Base-by-base conservation (phyloP, 108 stramenopile species). In the Craspedostauros australis region DNA sequence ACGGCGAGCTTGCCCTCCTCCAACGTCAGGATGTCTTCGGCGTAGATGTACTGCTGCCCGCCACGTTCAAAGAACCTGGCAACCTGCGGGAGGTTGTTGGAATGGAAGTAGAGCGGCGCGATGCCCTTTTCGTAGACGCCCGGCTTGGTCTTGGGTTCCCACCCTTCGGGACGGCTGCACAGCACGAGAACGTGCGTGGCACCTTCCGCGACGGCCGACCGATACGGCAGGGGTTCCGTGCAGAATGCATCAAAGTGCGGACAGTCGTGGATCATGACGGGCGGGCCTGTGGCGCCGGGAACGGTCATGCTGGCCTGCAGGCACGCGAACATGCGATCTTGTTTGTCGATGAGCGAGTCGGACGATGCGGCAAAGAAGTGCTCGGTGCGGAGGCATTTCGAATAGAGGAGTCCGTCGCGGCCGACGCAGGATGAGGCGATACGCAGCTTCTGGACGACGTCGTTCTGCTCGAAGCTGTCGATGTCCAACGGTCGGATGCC, bases 11-110 rank as follows among this genome's bases (percentile, higher is more conserved):
- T 66, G 12, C 68, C 88, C 39, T 83, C 65, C 46, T 85, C 72
- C 18, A 83, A 68, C 20, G 77, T 80, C 29, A 90, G 57, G 12
- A 83, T 44, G 50, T 91, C 89, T 64, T 91, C 89, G 3, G 77
- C 62, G 49, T 85, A 91, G 5, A 84, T 45, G 47, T 82, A 91
- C 54, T 83, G 85, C 50, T 91, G 89, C 16, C 89, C 89, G 5
- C 89, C 89, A 16, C 53, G 57, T 46, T 78, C 66, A 51, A 86
- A 91, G 46, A 75, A 91, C 22, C 77, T 45, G 18, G 84, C 80
- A 2, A 83, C 83, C 14, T 77, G 52, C 19, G 46, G 54, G 7
- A 66, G 71, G 8, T 73, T 73, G 55, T 84, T 68, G 0, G 80
- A 80, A 12, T 69, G 29, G 57, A 91, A 87, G 54, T 87, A 91